Evolutionary conservation across 208 protist genomes (phyloP).

Genomic region (Acanthamoeba pearcei): DNA sequence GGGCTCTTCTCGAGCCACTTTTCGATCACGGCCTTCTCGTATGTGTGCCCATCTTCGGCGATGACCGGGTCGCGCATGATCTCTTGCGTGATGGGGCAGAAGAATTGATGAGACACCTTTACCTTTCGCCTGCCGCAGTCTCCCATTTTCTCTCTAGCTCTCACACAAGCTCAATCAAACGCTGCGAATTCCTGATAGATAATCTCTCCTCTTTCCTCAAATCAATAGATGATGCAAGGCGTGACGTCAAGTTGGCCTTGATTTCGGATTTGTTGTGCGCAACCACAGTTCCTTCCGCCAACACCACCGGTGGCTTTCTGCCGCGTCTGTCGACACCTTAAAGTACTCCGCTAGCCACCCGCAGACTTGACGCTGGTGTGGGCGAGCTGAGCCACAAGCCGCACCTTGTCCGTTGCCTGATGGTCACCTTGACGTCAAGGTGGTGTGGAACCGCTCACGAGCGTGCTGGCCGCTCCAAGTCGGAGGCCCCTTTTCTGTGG

Average conservation of each 20-base stretch:
- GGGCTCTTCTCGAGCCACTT: conserved; percentile 66
- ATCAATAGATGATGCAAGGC: not conserved
- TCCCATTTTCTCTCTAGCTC: not conserved
- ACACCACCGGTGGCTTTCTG: not conserved
- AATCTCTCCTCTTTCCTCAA: not conserved
- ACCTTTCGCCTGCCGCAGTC: not conserved
- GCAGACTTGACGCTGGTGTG: no score
- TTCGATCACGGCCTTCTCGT: conserved; percentile 72
- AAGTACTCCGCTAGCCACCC: no score
- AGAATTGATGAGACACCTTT: conserved; percentile 37
- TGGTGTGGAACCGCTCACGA: no score
- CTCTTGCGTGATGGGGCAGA: conserved; percentile 73
- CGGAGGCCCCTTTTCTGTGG: no score
- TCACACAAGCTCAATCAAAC: no score
- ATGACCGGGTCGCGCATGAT: conserved; percentile 76
- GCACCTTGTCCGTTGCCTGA: no score
- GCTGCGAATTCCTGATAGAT: not conserved
- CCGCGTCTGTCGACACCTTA: not conserved
- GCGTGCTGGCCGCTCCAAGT: no score
- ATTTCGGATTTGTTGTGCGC: not conserved
- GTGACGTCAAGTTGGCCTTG: no score
- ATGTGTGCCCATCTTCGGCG: conserved; percentile 74
- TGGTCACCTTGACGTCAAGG: no score
- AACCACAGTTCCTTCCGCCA: not conserved
- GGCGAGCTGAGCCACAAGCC: no score